Base-by-base conservation (phyloP, 2,329 filamentous ascomycete species). In the Coniochaeta sp. region DNA sequence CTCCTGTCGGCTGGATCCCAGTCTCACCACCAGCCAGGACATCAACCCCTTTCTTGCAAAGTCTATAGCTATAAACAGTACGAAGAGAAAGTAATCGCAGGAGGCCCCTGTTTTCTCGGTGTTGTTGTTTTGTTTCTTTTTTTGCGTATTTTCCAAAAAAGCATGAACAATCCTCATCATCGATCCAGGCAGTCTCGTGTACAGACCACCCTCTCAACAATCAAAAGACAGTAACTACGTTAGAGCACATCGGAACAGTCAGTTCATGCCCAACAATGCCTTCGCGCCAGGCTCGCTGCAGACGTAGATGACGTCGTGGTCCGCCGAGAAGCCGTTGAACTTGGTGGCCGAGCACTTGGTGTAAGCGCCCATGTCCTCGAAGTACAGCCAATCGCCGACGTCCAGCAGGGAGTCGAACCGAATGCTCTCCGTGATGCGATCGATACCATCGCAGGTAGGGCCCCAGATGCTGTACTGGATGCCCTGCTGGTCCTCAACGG, bases 361-460 rank as follows among this genome's bases (percentile, higher is more conserved):
- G 76, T 99, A 99, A 26, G 95, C 93, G 59, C 95, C 95, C 95
- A 99, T 99, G 63, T 96, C 87, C 78, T 97, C 91, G 75, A 99
- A 99, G 79, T 96, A 99, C 59, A 99, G 82, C 95, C 95, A 99
- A 74, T 99, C 95, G 58, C 95, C 95, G 8, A 96, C 90, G 70
- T 97, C 88, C 50, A 99, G 79, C 55, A 89, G 83, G 58, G 89
- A 86, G 36, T 86, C 78, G 69, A 97, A 91, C 63, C 82, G 84
- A 73, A 90, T 91, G 71, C 88, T 90, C 73, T 91, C 86, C 57
- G 89, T 86, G 75, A 99, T 96, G 73, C 92, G 90, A 76, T 99
- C 95, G 69, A 99, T 98, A 62, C 95, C 93, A 72, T 99, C 95
- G 72, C 95, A 99, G 17, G 95, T 98, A 1, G 95, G 95, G 6